Evolutionary conservation across 169 alveolate species (phyloP), one percentile per base, ranked within the genome.

Genomic region (Miamiensis avidus): DNA sequence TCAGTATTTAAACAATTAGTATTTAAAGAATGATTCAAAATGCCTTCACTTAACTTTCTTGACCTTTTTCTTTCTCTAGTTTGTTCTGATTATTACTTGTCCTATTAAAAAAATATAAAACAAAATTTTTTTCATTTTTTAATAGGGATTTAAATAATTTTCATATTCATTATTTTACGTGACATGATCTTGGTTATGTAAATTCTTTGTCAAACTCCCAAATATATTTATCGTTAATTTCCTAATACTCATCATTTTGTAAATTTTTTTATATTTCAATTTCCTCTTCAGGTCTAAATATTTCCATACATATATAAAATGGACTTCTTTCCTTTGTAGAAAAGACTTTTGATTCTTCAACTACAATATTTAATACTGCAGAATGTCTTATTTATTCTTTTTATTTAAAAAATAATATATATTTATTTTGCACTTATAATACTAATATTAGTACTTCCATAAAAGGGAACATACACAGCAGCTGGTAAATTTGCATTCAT

Each of bases 251-350:
- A 11, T 49, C 4, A 4, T 11, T 11, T 11, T 20, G 26, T 49
- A 11, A 49, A 49, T 4, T 11, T 49, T 49, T 49, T 49, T 11
- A 49, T 49, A 49, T 11, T 49, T 74, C 81, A 69, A 74, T 74
- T 65, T 86, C 90, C 65, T 90, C 96, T 75, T 92, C 96, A 27
- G 95, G 96, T 31, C 97, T 89, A 34, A 86, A 93, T 25, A 93
- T 87, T 89, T 93, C 97, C n/a, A 95, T 69, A 83, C 96, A 88
- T 25, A 93, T 89, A 88, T 93, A 86, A 31, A 91, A 75, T 0
- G 98, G 98, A 31, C 95, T 88, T 90, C 98, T 89, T 49, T 92
- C 94, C 83, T 93, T 95, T 25, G 97, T 95, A 31, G 93, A 83
- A 83, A 92, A 95, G 30, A 93, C 94, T 81, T 85, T 91, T 25